Evolutionary conservation across 129 eudicot species (phyloP), one percentile per base, ranked within the genome.

Genomic region (Calendula officinalis): DNA sequence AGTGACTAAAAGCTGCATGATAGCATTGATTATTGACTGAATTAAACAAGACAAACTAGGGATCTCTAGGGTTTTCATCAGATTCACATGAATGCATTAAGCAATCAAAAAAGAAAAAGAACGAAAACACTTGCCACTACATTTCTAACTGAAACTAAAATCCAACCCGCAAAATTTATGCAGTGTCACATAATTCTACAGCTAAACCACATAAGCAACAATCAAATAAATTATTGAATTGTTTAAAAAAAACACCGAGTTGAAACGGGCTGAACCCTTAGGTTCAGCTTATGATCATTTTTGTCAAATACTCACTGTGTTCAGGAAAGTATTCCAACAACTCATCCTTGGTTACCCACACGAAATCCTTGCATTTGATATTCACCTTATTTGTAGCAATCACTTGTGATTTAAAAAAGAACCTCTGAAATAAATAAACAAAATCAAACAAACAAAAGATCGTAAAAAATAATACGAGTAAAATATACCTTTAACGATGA

Each of bases 281-380:
- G 72, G 13, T 57, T 84, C 69, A 87, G 74, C 84, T 81, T 80
- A 92, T 83, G 73, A 92, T 88, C 95, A 92, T 88, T 78, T 77
- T 86, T 62, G 78, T 80, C 60, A 88, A 75, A 74, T 70, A 85
- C 56, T 83, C 89, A 34, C 81, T 83, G 45, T 92, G 89, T 81
- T 92, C 85, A 3, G 99, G 99, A 22, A 92, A 88, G 66, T 79
- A 79, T 67, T 92, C 95, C 79, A 88, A 36, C 63, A 92, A 44
- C 70, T 92, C 99, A 17, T 79, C 91, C 82, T 92, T 88, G 2
- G 92, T 92, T 66, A 85, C 96, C 99, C 99, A 92, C 14, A 79
- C 81, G 43, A 76, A 88, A 81, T 92, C 99, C 71, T 88, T 75
- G 68, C 89, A 81, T 67, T 67, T 84, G 40, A 92, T 78, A 46